Evolutionary conservation across 805 yeast genomes (phyloP).

Genomic region (Spathaspora passalidarum): DNA sequence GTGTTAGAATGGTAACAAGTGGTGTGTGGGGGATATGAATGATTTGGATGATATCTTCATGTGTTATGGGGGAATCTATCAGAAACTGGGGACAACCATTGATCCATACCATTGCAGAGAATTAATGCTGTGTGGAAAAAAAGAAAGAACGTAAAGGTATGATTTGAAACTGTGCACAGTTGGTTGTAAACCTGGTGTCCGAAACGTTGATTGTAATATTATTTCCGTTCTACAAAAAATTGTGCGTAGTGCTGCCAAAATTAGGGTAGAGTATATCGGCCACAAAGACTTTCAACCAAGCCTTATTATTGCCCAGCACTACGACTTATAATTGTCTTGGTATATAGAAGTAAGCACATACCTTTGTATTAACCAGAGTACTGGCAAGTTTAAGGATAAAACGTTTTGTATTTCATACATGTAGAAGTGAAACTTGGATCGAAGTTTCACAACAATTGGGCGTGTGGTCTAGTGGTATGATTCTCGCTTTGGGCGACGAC

Average conservation of each 20-base stretch:
- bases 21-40: constrained; percentile 26
- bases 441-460: constrained; percentile 12
- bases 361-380: not conserved
- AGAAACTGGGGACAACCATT: constrained; percentile 28
- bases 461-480: constrained; percentile 38
- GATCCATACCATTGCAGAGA: constrained; percentile 32
- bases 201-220: too few relatives aligned
- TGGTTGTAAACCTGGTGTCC: not conserved
- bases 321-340: too few relatives aligned
- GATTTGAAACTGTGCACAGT: too few relatives aligned
- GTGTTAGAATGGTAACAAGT: constrained; percentile 28
- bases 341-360: too few relatives aligned
- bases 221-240: constrained; percentile 25
- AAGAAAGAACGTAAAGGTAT: too few relatives aligned
- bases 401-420: too few relatives aligned
- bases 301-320: too few relatives aligned
- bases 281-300: too few relatives aligned
- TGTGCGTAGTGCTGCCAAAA: constrained; percentile 38
- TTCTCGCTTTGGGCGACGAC: constrained; percentile 32
- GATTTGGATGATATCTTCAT: constrained; percentile 18
- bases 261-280: too few relatives aligned
- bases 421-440: not conserved
- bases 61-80: constrained; percentile 21
- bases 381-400: not conserved
- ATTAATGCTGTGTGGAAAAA: not conserved